phyloP scores from a whole-genome alignment of 352 stramenopile genomes.

The Globisporangium camurandrum region DNA sequence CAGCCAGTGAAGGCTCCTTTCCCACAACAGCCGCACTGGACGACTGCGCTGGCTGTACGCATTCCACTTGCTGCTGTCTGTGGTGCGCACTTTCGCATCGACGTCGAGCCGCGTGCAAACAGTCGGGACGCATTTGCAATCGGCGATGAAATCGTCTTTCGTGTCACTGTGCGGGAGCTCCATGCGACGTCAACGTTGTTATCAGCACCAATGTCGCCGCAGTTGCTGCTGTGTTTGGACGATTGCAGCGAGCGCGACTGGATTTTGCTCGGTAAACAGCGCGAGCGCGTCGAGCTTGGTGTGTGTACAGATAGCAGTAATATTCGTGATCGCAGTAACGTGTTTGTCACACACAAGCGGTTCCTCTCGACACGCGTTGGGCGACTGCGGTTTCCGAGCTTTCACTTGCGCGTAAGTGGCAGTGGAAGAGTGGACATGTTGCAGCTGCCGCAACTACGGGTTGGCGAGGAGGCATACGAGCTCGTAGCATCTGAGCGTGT shows the following conservation, averaged over 20 bases:
- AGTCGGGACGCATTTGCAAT: constrained; percentile 4
- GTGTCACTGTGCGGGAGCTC: constrained; percentile 22
- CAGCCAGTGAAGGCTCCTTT: too few species aligned
- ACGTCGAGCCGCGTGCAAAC: constrained; percentile 20
- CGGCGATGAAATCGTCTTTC: constrained; percentile 42
- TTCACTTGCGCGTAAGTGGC: constrained; percentile 22
- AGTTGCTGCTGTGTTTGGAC: constrained; percentile 41
- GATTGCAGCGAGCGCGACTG: constrained; percentile 48
- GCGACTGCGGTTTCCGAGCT: constrained; percentile 41
- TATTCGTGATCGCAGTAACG: background rate
- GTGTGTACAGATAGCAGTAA: constrained; percentile 1
- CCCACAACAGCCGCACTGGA: background rate
- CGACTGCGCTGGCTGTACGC: constrained; percentile 17
- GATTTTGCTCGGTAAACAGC: constrained; percentile 58
- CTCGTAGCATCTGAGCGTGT: constrained; percentile 20
- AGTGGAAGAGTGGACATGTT: constrained; percentile 7
- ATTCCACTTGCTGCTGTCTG: constrained; percentile 19
- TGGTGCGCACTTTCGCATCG: constrained; percentile 31
- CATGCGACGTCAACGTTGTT: too few species aligned
- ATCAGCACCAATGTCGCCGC: background rate
- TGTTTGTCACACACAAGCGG: constrained; percentile 35
- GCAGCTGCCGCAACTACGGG: background rate
- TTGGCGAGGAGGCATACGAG: background rate
- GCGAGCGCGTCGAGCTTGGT: constrained; percentile 33
- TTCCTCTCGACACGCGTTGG: constrained; percentile 41